A percentile compares a stretch with the other conserved stretches of the same genome.
phyloP scores from a whole-genome alignment of 768 basidiomycete species.

The Phlebiopsis flavidoalba region DNA sequence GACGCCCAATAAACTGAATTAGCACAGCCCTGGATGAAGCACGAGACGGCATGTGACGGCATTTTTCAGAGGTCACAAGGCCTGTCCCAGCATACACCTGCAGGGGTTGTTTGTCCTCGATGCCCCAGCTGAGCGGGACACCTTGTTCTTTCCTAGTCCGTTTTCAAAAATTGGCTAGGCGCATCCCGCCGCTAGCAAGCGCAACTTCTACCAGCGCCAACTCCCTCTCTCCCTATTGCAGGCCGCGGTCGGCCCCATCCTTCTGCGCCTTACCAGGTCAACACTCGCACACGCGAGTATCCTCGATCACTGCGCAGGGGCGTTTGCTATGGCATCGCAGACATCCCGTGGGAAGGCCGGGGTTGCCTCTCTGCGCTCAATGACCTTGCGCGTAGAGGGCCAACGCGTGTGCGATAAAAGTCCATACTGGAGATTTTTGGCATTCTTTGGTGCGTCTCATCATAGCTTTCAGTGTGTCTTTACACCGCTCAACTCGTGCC shows the following conservation, averaged over 20 bases:
- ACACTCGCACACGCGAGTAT: slow-evolving; percentile 74
- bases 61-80: not conserved
- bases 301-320: slow-evolving; percentile 76
- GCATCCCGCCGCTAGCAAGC: slow-evolving; percentile 56
- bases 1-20: not conserved
- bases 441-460: slow-evolving; percentile 71
- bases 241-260: too few species aligned
- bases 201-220: too few species aligned
- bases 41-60: not conserved
- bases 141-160: slow-evolving; percentile 4
- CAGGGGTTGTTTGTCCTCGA: slow-evolving; percentile 4
- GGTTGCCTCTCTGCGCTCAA: slow-evolving; percentile 87
- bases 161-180: slow-evolving; percentile 48
- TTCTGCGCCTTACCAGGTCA: slow-evolving; percentile 42
- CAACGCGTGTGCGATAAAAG: slow-evolving; percentile 86
- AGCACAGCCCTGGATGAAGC: not conserved
- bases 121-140: not conserved
- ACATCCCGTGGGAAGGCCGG: too few species aligned
- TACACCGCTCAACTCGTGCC: not conserved
- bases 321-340: slow-evolving; percentile 93
- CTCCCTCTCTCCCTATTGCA: too few species aligned
- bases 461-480: not conserved
- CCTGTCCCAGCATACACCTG: slow-evolving; percentile 1
- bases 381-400: slow-evolving; percentile 83
- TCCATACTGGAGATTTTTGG: slow-evolving; percentile 99